These are phyloP conservation scores for Ustilago loliicola DNA, from an alignment of 1,284 basidiomycete species.

Conservation along the genomic window DNA sequence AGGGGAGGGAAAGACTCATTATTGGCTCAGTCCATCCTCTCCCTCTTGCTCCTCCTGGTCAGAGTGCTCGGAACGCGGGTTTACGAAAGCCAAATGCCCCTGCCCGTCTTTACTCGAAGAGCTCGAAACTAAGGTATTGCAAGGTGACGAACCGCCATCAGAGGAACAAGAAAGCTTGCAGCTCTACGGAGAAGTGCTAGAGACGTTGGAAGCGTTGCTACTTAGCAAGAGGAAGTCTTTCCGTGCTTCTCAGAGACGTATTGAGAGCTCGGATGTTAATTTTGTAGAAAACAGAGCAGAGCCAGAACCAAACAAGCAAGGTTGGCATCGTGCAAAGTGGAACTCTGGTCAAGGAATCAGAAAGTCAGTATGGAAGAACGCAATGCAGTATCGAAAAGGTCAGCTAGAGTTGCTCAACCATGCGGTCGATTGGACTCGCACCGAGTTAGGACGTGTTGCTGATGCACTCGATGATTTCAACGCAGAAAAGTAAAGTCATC, in stretches of 20 bases:
- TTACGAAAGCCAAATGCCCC: conserved; percentile 12
- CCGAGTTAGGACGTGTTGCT: conserved; percentile 26
- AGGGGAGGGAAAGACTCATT: conserved; percentile 22
- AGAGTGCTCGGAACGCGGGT: too few species aligned
- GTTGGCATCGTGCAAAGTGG: conserved; percentile 7
- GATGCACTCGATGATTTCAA: conserved; percentile 38
- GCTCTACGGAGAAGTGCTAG: conserved; percentile 21
- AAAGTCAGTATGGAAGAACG: conserved; percentile 15
- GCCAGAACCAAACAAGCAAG: not conserved
- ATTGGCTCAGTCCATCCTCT: conserved; percentile 21
- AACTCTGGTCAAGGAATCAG: not conserved
- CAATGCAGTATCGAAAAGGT: conserved; percentile 39
- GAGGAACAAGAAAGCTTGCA: conserved; percentile 12
- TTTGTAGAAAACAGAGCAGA: not conserved
- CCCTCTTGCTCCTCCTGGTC: not conserved
- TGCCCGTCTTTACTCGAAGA: conserved; percentile 25
- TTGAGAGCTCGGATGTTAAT: conserved; percentile 6
- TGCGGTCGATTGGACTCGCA: conserved; percentile 46
- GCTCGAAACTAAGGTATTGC: conserved; percentile 4
- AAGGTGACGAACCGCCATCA: conserved; percentile 1
- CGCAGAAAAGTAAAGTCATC: not conserved
- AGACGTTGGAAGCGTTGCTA: conserved; percentile 42
- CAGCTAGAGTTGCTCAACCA: conserved; percentile 37
- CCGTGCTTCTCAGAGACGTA: conserved; percentile 9
- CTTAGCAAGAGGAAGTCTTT: conserved; percentile 44